Conservation (phyloP, 768 basidiomycete genomes). For the Favolaschia claudopus region DNA sequence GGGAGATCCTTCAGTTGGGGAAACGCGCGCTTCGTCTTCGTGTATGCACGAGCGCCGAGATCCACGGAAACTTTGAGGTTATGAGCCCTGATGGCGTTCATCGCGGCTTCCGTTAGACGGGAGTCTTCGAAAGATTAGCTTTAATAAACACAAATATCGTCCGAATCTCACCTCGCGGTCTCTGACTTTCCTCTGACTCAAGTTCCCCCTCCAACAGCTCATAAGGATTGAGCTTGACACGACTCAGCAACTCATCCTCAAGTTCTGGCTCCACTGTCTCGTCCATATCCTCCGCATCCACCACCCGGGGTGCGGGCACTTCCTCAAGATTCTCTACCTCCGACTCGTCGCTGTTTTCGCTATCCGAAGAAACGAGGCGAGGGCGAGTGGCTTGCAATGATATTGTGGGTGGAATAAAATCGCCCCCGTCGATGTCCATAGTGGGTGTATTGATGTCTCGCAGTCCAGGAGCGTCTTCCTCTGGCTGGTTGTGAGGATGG, state of each 20-base stretch:
- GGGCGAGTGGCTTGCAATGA: too few species aligned
- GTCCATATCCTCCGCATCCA: not conserved
- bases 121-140: not conserved
- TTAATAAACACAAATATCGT: not conserved
- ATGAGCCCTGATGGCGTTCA: slow-evolving; percentile 8
- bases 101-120: not conserved
- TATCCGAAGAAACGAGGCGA: not conserved
- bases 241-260: not conserved
- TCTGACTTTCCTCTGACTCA: not conserved
- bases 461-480: too few species aligned
- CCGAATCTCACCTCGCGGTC: not conserved
- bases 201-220: not conserved
- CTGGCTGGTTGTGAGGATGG: too few species aligned
- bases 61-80: slow-evolving; percentile 16
- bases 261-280: not conserved
- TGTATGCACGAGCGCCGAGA: slow-evolving; percentile 6
- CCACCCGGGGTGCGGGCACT: not conserved
- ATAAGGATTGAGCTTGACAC: not conserved
- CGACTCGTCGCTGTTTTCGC: not conserved
- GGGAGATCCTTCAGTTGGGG: slow-evolving; percentile 8
- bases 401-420: too few species aligned
- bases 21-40: slow-evolving; percentile 5
- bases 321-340: not conserved
- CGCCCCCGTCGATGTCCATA: too few species aligned
- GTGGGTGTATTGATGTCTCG: too few species aligned